Evolutionary conservation across 345 rosid genomes (phyloP), one percentile per base, ranked within the genome.

Genomic region (Microthlaspi erraticum): DNA sequence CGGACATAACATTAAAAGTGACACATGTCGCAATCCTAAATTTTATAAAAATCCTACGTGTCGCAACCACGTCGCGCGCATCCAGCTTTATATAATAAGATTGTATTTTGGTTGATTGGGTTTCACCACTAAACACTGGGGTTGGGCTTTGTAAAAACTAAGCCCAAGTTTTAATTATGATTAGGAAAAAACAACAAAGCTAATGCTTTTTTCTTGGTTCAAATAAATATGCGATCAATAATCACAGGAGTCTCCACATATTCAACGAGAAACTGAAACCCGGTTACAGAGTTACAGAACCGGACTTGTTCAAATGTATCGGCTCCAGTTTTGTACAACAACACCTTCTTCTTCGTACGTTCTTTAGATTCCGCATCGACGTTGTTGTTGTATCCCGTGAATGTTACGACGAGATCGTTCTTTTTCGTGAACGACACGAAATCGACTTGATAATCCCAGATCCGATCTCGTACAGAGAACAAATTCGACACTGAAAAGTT

Each of bases 341-440:
- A 75, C 32, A 37, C 65, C 9, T 36, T 61, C 36, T 53, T 45
- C 64, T 34, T 18, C n/a, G n/a, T 9, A 52, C 58, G 9, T 16
- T 54, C 50, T 68, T 60, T 42, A 60, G 11, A 11, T 12, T 60
- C 54, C n/a, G 36, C 33, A 10, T 58, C 5, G 38, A 10, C 2
- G 17, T 45, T 0, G 37, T 29, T 38, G 37, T 12, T 3, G 38
- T 26, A 37, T 8, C 16, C 52, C 2, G 3, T n/a, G 9, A 45
- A 17, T 12, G 53, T 54, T 18, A 75, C 11, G 20, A 68, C 3
- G 2, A 75, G 16, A 31, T 75, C 70, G 32, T 75, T 61, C 11
- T 14, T 75, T 34, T 54, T 75, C 11, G 79, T 62, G 45, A 61
- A 45, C 0, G 33, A 17, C 36, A 61, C 69, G 51, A 60, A 75